Evolutionary conservation across 805 yeast genomes (phyloP), one percentile per base, ranked within the genome.

Genomic region (Saccharomycodes ludwigii): DNA sequence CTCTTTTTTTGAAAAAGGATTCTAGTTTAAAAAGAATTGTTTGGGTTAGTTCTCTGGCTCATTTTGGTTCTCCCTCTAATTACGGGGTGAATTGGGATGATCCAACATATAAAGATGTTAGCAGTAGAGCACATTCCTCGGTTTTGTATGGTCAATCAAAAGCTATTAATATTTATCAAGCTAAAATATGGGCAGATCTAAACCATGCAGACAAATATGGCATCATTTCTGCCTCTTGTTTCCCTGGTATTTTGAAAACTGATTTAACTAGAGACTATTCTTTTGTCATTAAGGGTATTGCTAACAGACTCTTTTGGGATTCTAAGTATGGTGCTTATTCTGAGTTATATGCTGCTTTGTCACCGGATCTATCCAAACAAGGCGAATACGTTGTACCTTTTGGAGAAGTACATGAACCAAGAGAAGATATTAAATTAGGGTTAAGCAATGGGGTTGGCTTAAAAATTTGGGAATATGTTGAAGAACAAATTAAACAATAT

Each of bases 11-110:
- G 33, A 42, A 50, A 29, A 46, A 58, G 7, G 55, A 60, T 19
- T 35, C 36, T 15, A 34, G 33, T 6, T 34, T 50, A 24, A 51
- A 56, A 25, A 48, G 65, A 43, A 46, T 61, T 28, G 62, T 61
- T 11, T 61, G 64, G 63, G 56, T 59, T 5, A 43, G 59, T 18
- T 58, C 65, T 2, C 40, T 45, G 16, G 57, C 56, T 10, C 63
- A 57, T 32, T 33, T 44, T 12, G 16, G 28, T 10, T 50, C 54
- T 7, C 54, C 54, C 13, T 17, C 28, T 11, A 37, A 42, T 2
- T 51, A 50, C 18, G 65, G 63, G 24, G 44, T 61, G 16, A 40
- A 56, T 27, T 42, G 48, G 48, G 47, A 48, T 16, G 44, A 48
- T 42, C 54, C 56, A 21, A 35, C 43, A 5, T 48, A 38, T 29